These are phyloP conservation scores for Cladosporium cucumerinum DNA, from an alignment of 2,329 filamentous ascomycete genomes.

Conservation along the genomic window DNA sequence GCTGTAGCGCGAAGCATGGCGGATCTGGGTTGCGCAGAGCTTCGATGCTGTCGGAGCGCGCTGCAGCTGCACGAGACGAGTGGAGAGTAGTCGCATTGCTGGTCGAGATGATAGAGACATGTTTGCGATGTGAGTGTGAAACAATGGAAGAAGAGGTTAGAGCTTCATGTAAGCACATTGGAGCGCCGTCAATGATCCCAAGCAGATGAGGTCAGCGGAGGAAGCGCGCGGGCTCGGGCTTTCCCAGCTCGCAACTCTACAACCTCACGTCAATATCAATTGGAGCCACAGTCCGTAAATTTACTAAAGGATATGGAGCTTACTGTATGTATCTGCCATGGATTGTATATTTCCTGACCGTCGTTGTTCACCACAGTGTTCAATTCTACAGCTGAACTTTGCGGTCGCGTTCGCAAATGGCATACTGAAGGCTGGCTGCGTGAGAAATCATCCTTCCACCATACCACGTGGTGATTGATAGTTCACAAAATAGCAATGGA, in stretches of 20 bases:
- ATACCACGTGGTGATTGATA: background rate
- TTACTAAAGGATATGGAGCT: too few species aligned
- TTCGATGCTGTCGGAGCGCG: slow-evolving; percentile 26
- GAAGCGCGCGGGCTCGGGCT: background rate
- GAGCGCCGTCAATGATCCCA: background rate
- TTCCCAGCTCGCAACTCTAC: background rate
- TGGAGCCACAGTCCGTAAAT: background rate
- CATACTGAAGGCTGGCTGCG: background rate
- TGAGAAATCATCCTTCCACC: background rate
- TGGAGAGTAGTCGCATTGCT: slow-evolving; percentile 29
- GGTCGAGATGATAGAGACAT: slow-evolving; percentile 29
- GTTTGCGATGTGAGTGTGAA: background rate
- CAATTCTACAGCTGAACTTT: too few species aligned
- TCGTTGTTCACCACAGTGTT: too few species aligned
- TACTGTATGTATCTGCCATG: background rate
- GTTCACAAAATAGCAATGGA: background rate
- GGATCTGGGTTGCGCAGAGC: slow-evolving; percentile 27
- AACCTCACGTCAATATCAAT: background rate
- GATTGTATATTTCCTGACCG: too few species aligned
- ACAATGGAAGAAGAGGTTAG: background rate
- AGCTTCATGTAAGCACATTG: background rate
- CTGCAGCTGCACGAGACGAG: slow-evolving; percentile 4
- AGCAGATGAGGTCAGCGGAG: slow-evolving; percentile 10
- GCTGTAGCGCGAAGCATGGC: slow-evolving; percentile 34
- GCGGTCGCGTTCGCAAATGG: background rate